Evolutionary conservation across 345 rosid genomes (phyloP).

Genomic region (Euphorbia lathyris): DNA sequence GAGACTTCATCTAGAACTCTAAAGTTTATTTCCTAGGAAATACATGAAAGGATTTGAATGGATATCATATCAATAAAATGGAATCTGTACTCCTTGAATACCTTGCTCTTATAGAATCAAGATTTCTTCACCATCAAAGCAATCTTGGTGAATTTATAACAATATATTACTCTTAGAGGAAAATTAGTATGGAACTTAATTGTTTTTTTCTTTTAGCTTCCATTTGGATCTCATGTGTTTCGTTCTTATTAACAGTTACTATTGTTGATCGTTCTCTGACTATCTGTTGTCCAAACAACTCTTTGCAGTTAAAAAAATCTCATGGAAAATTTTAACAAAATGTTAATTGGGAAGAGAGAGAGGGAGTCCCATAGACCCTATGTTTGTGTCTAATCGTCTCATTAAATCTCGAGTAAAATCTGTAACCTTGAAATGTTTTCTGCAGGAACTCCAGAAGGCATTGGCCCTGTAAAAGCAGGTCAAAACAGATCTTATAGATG

Average conservation of each 20-base stretch:
- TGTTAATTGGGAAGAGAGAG: not conserved
- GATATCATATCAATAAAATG: not conserved
- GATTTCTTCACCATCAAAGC: not conserved
- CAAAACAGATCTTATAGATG: constrained; percentile 71
- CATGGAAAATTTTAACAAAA: not conserved
- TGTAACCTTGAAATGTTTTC: constrained; percentile 5
- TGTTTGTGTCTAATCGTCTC: not conserved
- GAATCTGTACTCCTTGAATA: not conserved
- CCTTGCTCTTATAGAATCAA: not conserved
- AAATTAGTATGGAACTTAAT: not conserved
- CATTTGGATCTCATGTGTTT: not conserved
- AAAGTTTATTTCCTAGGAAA: too few relatives aligned
- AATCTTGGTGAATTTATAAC: not conserved
- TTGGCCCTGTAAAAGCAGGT: constrained; percentile 84
- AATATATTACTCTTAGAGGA: not conserved
- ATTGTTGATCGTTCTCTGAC: not conserved
- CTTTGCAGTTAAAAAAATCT: constrained; percentile 37
- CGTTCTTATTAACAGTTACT: not conserved
- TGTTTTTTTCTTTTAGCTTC: not conserved
- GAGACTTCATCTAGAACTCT: not conserved
- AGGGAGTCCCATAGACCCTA: not conserved
- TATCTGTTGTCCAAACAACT: constrained; percentile 7
- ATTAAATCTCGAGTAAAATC: not conserved
- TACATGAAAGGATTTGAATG: not conserved
- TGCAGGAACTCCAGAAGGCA: constrained; percentile 90